Percentiles rank a stretch among this genome's conserved stretches.
Conservation (phyloP, 768 basidiomycete species). For the Tricholomella constricta region DNA sequence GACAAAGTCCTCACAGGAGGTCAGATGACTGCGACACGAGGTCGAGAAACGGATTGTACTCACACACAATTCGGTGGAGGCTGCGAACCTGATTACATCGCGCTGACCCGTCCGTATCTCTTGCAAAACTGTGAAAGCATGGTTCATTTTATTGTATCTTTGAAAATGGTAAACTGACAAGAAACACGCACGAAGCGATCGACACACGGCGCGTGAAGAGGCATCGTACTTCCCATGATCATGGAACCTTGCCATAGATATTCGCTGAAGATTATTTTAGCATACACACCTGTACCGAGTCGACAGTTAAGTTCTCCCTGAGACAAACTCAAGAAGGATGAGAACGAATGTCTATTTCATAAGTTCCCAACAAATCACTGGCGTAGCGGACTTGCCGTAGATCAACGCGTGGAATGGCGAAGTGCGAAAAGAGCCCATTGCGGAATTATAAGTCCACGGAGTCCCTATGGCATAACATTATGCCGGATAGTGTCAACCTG, state of each 20-base stretch:
- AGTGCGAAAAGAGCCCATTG: not conserved
- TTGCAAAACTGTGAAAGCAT: not conserved
- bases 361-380: not conserved
- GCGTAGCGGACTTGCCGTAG: not conserved
- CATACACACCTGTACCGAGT: not conserved
- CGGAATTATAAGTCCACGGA: not conserved
- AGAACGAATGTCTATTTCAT: not conserved
- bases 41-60: too few species aligned
- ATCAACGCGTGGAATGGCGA: not conserved
- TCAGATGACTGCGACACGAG: not conserved
- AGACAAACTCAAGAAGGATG: not conserved
- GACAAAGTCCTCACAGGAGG: not conserved
- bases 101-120: not conserved
- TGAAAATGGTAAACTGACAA: too few species aligned
- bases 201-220: too few species aligned
- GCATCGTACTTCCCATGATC: too few species aligned
- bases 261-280: not conserved
- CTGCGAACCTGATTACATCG: not conserved
- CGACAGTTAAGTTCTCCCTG: not conserved
- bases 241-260: too few species aligned
- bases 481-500: not conserved
- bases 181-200: too few species aligned
- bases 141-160: not conserved
- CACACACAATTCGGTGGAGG: not conserved
- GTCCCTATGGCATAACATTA: slow-evolving; percentile 4